Percentiles rank a stretch among this genome's conserved stretches.
Conservation (phyloP, 805 yeast species). For the Wickerhamiella musiphila region DNA sequence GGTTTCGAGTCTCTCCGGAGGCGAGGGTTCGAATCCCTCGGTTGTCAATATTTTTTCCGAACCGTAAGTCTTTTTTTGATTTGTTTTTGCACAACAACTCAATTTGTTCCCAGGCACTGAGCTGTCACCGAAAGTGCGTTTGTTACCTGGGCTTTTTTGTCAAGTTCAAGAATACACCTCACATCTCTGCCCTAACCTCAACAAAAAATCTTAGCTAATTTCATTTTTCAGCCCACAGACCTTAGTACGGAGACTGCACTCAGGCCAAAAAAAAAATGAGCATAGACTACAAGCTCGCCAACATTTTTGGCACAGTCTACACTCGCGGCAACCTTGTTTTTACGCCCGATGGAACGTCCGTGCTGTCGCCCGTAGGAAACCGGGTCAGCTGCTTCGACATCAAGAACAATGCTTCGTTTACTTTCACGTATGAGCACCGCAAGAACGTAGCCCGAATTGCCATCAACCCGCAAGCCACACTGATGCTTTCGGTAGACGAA, state of each 20-base stretch:
- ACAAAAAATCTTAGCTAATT: too few species aligned
- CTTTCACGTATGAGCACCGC: conserved; percentile 85
- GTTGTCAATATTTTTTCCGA: not conserved
- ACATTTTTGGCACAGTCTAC: conserved; percentile 86
- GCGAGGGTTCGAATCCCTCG: too few species aligned
- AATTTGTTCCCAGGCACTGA: too few species aligned
- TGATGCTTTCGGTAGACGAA: conserved; percentile 66
- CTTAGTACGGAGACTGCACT: too few species aligned
- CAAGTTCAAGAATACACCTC: too few species aligned
- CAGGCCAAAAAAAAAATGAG: conserved; percentile 15
- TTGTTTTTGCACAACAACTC: too few species aligned
- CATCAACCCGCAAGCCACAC: conserved; percentile 62
- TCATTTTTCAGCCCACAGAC: too few species aligned
- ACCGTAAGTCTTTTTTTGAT: conserved; percentile 1
- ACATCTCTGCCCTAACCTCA: too few species aligned
- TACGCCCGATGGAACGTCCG: conserved; percentile 68
- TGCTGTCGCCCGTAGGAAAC: conserved; percentile 88
- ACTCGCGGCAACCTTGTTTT: conserved; percentile 79
- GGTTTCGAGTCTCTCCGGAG: too few species aligned
- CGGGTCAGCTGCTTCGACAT: conserved; percentile 79
- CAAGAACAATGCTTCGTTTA: conserved; percentile 66
- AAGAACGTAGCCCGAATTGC: conserved; percentile 67
- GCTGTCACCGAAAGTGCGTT: too few species aligned
- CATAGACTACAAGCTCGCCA: conserved; percentile 41
- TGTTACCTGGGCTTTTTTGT: too few species aligned